Evolutionary conservation across 495 filamentous ascomycete species (phyloP).

Genomic region (Aspergillus saccharolyticus): DNA sequence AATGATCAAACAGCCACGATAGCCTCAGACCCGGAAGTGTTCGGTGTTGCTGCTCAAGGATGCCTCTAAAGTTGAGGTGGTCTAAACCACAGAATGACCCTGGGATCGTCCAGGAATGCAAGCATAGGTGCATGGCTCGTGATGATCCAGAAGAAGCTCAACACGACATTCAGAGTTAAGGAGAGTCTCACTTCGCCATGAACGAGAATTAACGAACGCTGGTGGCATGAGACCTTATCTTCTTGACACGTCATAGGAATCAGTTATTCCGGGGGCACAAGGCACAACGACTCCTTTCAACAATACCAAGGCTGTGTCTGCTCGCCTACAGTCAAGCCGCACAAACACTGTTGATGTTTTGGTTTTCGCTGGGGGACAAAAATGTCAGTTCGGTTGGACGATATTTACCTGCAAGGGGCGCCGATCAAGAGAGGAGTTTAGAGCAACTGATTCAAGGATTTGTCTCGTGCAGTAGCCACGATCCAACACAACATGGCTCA

Average conservation of each 20-base stretch:
- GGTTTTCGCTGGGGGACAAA: background rate
- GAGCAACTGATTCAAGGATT: background rate
- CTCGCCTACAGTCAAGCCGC: too few relatives aligned
- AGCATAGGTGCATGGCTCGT: background rate
- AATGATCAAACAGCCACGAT: background rate
- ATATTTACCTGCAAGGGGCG: conserved; percentile 8
- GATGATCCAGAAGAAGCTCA: background rate
- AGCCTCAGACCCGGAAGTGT: background rate
- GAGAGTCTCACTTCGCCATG: background rate
- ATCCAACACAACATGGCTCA: background rate
- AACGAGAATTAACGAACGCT: background rate
- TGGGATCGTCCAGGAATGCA: background rate
- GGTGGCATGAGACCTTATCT: background rate
- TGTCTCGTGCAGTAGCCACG: too few relatives aligned
- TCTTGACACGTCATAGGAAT: background rate
- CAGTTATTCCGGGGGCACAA: too few relatives aligned
- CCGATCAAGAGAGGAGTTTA: background rate
- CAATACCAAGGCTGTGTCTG: too few relatives aligned
- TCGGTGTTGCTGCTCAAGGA: background rate
- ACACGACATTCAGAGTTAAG: background rate
- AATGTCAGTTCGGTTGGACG: background rate
- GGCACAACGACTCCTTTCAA: too few relatives aligned
- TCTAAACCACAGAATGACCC: background rate
- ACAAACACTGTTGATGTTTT: background rate
- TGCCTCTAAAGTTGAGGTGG: too few relatives aligned